Evolutionary conservation across 129 eudicot species (phyloP).

Genomic region (Flaveria brownii): DNA sequence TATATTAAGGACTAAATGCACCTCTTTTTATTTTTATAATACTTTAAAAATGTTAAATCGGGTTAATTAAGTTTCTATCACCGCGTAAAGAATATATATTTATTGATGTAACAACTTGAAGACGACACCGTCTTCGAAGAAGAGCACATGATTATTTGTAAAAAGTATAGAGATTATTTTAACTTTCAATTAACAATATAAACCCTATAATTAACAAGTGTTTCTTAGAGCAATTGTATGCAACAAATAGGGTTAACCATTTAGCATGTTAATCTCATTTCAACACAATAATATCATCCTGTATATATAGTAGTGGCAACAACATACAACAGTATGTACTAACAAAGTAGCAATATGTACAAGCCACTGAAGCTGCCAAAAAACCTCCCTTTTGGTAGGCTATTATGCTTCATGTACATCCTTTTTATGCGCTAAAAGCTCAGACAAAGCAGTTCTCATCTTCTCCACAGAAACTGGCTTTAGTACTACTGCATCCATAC

Average conservation of each 20-base stretch:
- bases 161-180: too few species aligned
- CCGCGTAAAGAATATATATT: too few species aligned
- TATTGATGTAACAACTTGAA: too few species aligned
- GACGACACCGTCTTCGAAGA: too few species aligned
- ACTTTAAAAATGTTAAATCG: too few species aligned
- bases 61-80: too few species aligned
- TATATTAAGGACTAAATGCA: too few species aligned
- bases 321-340: conserved; percentile 30
- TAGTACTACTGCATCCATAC: conserved; percentile 75
- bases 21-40: too few species aligned
- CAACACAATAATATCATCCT: conserved; percentile 19
- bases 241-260: conserved; percentile 19
- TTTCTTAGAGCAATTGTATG: conserved; percentile 24
- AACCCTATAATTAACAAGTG: conserved; percentile 3
- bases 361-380: conserved; percentile 8
- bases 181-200: neutral
- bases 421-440: conserved; percentile 61
- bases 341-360: conserved; percentile 29
- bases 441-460: conserved; percentile 73
- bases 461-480: conserved; percentile 87
- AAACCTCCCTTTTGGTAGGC: neutral
- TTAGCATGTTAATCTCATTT: conserved; percentile 23
- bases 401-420: conserved; percentile 39
- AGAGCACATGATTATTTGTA: neutral
- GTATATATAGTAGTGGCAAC: neutral